phyloP scores from a whole-genome alignment of 768 basidiomycete species.

The Suillus subalutaceus region DNA sequence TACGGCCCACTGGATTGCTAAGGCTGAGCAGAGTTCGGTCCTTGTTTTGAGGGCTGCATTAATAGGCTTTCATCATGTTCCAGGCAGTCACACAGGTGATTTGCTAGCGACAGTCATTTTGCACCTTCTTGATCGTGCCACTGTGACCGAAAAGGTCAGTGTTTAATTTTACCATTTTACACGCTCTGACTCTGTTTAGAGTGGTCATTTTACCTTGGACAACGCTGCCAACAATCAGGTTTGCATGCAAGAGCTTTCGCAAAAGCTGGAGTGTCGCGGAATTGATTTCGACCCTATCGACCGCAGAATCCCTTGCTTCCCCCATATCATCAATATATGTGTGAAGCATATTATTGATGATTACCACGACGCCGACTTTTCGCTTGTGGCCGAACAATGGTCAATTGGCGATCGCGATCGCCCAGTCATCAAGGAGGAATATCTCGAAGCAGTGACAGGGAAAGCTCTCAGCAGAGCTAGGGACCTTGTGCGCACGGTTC shows the following conservation, averaged over 20 bases:
- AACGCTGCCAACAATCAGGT: background rate
- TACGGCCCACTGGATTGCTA: slow-evolving; percentile 19
- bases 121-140: background rate
- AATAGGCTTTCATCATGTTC: slow-evolving; percentile 17
- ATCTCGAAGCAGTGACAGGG: background rate
- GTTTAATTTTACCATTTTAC: background rate
- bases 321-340: background rate
- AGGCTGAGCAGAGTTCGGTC: background rate
- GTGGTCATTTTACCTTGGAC: background rate
- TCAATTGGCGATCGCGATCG: background rate
- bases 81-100: slow-evolving; percentile 18
- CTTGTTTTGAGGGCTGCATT: slow-evolving; percentile 16
- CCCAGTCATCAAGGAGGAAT: background rate
- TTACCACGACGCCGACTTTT: background rate
- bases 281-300: background rate
- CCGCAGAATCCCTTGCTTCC: background rate
- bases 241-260: background rate
- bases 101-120: slow-evolving; percentile 12
- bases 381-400: background rate
- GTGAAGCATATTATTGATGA: background rate
- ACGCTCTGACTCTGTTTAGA: background rate
- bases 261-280: background rate
- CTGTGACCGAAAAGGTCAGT: background rate
- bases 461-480: background rate
- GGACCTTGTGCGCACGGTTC: background rate